Conservation (phyloP, 202 grass and related monocot genomes). For the Dendrocalamus latiflorus region DNA sequence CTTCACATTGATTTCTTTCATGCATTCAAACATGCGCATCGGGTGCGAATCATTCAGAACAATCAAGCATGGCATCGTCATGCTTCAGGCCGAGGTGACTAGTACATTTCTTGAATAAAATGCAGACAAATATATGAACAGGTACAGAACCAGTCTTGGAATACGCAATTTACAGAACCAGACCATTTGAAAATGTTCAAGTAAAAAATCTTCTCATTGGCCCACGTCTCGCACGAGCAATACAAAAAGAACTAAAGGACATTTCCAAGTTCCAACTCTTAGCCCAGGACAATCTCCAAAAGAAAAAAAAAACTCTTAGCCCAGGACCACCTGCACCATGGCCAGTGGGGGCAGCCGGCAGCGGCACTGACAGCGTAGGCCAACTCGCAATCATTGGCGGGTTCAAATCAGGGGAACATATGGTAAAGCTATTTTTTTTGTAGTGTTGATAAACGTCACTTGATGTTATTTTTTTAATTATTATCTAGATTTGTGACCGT, state of each 20-base stretch:
- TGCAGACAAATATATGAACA: too few relatives aligned
- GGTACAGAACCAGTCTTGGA: background rate
- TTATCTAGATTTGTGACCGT: too few relatives aligned
- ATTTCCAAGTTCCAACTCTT: background rate
- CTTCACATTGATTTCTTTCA: too few relatives aligned
- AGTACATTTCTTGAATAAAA: too few relatives aligned
- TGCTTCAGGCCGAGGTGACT: too few relatives aligned
- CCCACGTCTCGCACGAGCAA: conserved; percentile 20
- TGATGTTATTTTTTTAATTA: too few relatives aligned
- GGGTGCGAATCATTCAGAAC: too few relatives aligned
- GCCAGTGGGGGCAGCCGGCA: background rate
- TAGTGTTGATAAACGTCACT: too few relatives aligned
- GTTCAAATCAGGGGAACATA: conserved; percentile 46
- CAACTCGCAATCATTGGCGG: conserved; percentile 29
- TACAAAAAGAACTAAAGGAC: conserved; percentile 28
- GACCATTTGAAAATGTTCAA: background rate
- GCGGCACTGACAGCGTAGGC: conserved; percentile 28
- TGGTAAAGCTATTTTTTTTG: conserved; percentile 43
- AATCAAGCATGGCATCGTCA: too few relatives aligned
- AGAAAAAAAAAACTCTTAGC: background rate
- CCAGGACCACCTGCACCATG: conserved; percentile 11
- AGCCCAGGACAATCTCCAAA: conserved; percentile 14
- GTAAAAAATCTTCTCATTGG: background rate
- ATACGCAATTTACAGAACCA: background rate
- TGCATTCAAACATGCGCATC: too few relatives aligned